Evolutionary conservation across 164 flowering plant genomes (phyloP).

Genomic region (Vitis riparia): DNA sequence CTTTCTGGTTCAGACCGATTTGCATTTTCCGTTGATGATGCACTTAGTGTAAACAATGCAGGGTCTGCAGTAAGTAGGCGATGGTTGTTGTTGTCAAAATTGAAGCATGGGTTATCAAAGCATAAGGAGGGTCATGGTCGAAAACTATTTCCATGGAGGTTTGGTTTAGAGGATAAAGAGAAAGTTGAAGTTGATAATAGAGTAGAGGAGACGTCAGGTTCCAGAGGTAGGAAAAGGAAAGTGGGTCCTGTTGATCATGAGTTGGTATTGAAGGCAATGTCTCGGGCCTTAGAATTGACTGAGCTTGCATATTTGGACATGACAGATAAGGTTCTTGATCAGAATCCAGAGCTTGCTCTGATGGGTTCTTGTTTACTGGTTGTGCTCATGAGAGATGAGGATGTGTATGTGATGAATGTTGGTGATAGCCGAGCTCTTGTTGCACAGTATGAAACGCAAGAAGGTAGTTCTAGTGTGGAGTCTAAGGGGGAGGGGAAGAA

Average conservation of each 20-base stretch:
- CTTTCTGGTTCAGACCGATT: conserved; percentile 93
- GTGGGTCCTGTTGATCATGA: conserved; percentile 85
- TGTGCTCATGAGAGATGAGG: conserved; percentile 93
- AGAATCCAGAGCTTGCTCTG: conserved; percentile 87
- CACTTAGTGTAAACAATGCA: conserved; percentile 59
- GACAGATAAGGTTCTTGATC: conserved; percentile 87
- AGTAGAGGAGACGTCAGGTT: conserved; percentile 40
- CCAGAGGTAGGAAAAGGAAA: conserved; percentile 50
- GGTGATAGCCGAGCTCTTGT: conserved; percentile 99
- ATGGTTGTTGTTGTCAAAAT: conserved; percentile 67
- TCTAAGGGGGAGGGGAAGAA: conserved; percentile 20
- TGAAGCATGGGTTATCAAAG: conserved; percentile 69
- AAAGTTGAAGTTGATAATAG: conserved; percentile 44
- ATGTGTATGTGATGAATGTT: conserved; percentile 97
- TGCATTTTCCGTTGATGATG: conserved; percentile 88
- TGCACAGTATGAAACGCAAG: conserved; percentile 64
- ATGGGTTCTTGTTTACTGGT: conserved; percentile 98
- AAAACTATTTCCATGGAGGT: conserved; percentile 71
- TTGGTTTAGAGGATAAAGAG: conserved; percentile 69
- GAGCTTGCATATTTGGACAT: conserved; percentile 83
- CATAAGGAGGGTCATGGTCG: conserved; percentile 57
- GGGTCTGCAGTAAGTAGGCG: conserved; percentile 62
- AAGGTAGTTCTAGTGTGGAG: conserved; percentile 28
- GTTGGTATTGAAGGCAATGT: conserved; percentile 77
- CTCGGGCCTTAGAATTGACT: conserved; percentile 74